Percentiles rank a stretch among this genome's conserved stretches.
Evolutionary conservation across 179 eudicot species (phyloP).

Genomic region (Sideroxylon spinosum): DNA sequence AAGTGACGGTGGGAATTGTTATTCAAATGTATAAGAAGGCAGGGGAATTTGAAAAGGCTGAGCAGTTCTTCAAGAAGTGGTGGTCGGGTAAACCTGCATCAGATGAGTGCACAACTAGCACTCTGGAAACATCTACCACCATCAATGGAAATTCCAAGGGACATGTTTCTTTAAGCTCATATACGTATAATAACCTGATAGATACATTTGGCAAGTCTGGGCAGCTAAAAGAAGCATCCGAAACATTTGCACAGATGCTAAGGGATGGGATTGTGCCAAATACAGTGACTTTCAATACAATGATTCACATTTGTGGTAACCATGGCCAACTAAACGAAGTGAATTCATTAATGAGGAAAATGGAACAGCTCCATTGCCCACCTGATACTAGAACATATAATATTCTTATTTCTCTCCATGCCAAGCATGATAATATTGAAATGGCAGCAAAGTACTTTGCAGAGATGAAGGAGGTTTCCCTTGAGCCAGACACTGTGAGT

Average conservation of each 20-base stretch:
- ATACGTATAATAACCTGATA: slow-evolving; percentile 78
- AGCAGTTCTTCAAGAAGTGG: slow-evolving; percentile 74
- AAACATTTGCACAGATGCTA: slow-evolving; percentile 63
- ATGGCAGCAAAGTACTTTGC: slow-evolving; percentile 54
- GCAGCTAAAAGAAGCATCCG: slow-evolving; percentile 56
- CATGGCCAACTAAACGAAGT: slow-evolving; percentile 60
- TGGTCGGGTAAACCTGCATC: slow-evolving; percentile 27
- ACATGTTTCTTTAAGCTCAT: slow-evolving; percentile 48
- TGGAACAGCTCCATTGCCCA: slow-evolving; percentile 56
- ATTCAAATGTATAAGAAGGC: slow-evolving; percentile 76
- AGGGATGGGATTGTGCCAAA: slow-evolving; percentile 61
- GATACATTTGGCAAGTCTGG: slow-evolving; percentile 91
- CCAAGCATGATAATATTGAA: slow-evolving; percentile 61
- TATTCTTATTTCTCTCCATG: slow-evolving; percentile 75
- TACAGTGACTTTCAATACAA: slow-evolving; percentile 77
- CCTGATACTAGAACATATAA: slow-evolving; percentile 82
- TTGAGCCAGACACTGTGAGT: slow-evolving; percentile 74
- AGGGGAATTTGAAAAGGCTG: slow-evolving; percentile 73
- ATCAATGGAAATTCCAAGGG: slow-evolving; percentile 24
- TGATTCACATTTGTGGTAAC: slow-evolving; percentile 76
- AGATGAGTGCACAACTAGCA: slow-evolving; percentile 16
- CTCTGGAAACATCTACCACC: background rate
- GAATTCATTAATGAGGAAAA: slow-evolving; percentile 47
- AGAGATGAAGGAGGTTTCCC: slow-evolving; percentile 61
- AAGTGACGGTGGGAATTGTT: slow-evolving; percentile 75